Conservation (phyloP, 805 yeast genomes). For the Suhomyces faveliae region DNA sequence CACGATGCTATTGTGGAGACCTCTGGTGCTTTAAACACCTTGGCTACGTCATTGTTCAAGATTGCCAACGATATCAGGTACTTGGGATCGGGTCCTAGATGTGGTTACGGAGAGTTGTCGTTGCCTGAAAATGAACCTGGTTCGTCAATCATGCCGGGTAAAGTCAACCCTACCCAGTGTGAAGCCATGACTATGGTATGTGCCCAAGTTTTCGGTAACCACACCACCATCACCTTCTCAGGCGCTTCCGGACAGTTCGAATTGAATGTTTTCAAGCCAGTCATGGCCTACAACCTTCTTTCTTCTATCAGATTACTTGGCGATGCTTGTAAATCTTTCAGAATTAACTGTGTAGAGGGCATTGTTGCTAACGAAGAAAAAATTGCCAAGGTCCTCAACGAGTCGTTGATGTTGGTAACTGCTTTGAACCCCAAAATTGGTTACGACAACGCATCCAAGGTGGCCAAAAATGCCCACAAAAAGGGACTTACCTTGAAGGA, state of each 20-base stretch:
- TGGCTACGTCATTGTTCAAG: conserved; percentile 38
- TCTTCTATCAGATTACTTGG: conserved; percentile 35
- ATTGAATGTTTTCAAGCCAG: conserved; percentile 41
- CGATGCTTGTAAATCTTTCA: conserved; percentile 35
- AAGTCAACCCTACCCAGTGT: conserved; percentile 41
- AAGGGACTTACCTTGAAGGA: conserved; percentile 40
- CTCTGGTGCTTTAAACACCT: conserved; percentile 40
- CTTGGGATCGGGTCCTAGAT: conserved; percentile 41
- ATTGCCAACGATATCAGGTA: conserved; percentile 41
- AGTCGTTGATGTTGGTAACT: conserved; percentile 41
- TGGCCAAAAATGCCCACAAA: conserved; percentile 42
- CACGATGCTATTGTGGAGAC: conserved; percentile 42
- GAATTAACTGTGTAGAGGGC: conserved; percentile 39
- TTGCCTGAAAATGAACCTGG: conserved; percentile 43
- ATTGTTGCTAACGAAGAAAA: conserved; percentile 36
- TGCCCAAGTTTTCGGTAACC: conserved; percentile 40
- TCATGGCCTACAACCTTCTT: conserved; percentile 37
- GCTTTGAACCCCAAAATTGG: conserved; percentile 43
- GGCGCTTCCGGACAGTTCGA: conserved; percentile 43
- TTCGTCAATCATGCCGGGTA: conserved; percentile 43
- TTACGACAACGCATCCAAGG: conserved; percentile 40
- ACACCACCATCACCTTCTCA: conserved; percentile 37
- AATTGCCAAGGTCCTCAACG: conserved; percentile 36
- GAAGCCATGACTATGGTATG: conserved; percentile 43
- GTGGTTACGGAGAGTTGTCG: conserved; percentile 41